phyloP scores from a whole-genome alignment of 1,284 basidiomycete species.

The Schizopora paradoxa region DNA sequence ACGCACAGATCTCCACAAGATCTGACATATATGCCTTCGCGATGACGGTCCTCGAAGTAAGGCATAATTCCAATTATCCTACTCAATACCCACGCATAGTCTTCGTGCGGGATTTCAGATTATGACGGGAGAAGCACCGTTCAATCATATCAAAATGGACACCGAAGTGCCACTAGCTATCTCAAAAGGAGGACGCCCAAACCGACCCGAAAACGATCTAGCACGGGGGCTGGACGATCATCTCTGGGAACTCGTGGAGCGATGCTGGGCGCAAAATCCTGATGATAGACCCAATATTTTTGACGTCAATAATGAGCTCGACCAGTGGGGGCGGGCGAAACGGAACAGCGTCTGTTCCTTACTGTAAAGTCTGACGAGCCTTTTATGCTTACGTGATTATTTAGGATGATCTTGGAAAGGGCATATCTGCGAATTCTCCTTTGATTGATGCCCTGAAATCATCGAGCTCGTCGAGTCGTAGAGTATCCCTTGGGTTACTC shows the following conservation, averaged over 20 bases:
- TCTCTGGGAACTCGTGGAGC: constrained; percentile 15
- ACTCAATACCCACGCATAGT: neutral
- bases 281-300: constrained; percentile 6
- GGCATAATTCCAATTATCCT: neutral
- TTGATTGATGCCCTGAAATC: too few species aligned
- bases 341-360: too few species aligned
- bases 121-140: constrained; percentile 15
- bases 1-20: neutral
- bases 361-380: too few species aligned
- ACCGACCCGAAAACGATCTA: constrained; percentile 12
- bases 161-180: constrained; percentile 17
- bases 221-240: constrained; percentile 13
- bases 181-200: constrained; percentile 5
- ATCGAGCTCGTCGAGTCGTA: too few species aligned
- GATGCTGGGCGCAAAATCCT: constrained; percentile 15
- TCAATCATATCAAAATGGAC: constrained; percentile 10
- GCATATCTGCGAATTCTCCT: too few species aligned
- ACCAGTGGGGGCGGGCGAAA: too few species aligned
- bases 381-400: too few species aligned
- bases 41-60: constrained; percentile 11
- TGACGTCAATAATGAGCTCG: constrained; percentile 4
- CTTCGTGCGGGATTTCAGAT: constrained; percentile 8
- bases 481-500: too few species aligned
- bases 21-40: constrained; percentile 16
- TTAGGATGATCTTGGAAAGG: too few species aligned